Conservation (phyloP, 2,329 filamentous ascomycete genomes). For the Helotiales sp. region DNA sequence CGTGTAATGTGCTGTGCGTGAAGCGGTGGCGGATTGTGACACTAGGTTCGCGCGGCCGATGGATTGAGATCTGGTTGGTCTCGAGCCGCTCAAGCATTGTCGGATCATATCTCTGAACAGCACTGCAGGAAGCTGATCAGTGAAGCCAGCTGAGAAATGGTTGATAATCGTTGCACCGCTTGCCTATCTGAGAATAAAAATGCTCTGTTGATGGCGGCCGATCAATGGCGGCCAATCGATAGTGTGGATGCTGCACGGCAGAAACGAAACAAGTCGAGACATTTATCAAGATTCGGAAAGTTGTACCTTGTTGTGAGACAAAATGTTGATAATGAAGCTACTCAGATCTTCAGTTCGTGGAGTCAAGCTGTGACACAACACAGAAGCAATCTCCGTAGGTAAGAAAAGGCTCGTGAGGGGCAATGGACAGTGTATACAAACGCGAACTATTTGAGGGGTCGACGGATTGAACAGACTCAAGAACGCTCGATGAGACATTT, state of each 20-base stretch:
- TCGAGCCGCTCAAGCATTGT: not conserved
- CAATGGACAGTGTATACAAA: too few species aligned
- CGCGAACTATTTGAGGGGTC: too few species aligned
- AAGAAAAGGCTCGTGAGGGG: not conserved
- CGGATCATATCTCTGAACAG: not conserved
- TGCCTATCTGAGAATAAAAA: too few species aligned
- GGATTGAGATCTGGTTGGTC: not conserved
- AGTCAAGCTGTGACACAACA: too few species aligned
- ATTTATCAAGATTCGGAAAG: not conserved
- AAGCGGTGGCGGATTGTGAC: not conserved
- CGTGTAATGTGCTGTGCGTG: not conserved
- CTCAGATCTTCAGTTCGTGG: not conserved
- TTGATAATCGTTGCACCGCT: too few species aligned
- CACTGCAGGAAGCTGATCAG: not conserved
- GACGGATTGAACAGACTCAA: too few species aligned
- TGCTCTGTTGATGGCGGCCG: too few species aligned
- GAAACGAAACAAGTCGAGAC: not conserved
- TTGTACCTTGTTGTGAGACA: not conserved
- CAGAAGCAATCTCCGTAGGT: not conserved
- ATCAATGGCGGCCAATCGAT: too few species aligned
- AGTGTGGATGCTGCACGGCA: not conserved
- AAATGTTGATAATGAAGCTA: not conserved
- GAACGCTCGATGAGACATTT: too few species aligned
- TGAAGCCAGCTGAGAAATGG: not conserved
- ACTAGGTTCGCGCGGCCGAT: not conserved